A percentile compares a stretch with the other conserved stretches of the same genome.
These are phyloP conservation scores for Collybiopsis confluens DNA, from an alignment of 768 basidiomycete genomes.

Conservation along the genomic window DNA sequence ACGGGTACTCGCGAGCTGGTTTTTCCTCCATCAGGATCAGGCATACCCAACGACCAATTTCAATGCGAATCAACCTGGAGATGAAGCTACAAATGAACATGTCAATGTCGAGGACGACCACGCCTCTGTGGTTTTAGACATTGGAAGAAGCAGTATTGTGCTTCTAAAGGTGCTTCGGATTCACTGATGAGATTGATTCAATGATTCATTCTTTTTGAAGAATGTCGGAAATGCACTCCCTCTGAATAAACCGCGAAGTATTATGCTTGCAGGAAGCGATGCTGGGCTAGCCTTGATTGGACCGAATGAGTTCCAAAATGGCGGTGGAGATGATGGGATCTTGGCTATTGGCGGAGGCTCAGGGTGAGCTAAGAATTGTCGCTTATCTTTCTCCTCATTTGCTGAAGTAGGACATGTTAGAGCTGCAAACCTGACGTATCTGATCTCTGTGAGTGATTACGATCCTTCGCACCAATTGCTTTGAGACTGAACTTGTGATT, in stretches of 20 bases:
- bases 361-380: constrained; percentile 34
- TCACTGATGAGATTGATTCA: too few relatives aligned
- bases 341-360: constrained; percentile 94
- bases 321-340: constrained; percentile 59
- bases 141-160: constrained; percentile 71
- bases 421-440: constrained; percentile 73
- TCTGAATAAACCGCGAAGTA: constrained; percentile 51
- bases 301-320: constrained; percentile 65
- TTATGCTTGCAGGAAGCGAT: constrained; percentile 64
- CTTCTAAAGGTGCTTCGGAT: too few relatives aligned
- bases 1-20: constrained; percentile 71
- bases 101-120: constrained; percentile 72
- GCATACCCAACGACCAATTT: constrained; percentile 51
- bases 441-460: constrained; percentile 56
- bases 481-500: neutral
- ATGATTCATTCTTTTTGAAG: too few relatives aligned
- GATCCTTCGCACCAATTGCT: neutral
- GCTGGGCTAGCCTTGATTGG: constrained; percentile 64
- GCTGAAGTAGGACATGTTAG: constrained; percentile 19
- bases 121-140: constrained; percentile 58
- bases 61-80: constrained; percentile 52
- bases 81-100: constrained; percentile 52
- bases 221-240: constrained; percentile 58
- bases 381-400: neutral
- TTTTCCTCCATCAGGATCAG: constrained; percentile 61